These are phyloP conservation scores for Carex arenaria DNA, from an alignment of 202 grass and related monocot genomes.

Conservation along the genomic window DNA sequence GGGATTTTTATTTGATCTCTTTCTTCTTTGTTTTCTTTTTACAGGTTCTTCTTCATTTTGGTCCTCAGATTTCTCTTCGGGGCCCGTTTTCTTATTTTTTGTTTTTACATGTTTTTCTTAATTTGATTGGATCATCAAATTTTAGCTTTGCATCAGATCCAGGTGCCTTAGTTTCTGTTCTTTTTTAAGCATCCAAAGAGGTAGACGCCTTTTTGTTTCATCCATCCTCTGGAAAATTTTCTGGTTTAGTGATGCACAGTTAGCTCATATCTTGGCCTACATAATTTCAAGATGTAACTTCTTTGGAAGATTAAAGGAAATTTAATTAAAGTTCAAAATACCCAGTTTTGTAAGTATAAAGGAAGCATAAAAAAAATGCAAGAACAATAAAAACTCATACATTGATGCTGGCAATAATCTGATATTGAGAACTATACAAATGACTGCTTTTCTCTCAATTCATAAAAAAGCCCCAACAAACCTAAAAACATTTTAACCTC, in stretches of 20 bases:
- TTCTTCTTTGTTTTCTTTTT: constrained; percentile 29
- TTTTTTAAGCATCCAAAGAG: constrained; percentile 56
- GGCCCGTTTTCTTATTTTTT: constrained; percentile 9
- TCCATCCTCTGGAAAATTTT: neutral
- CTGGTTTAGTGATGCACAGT: neutral
- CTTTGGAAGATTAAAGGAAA: neutral
- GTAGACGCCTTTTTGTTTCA: constrained; percentile 44
- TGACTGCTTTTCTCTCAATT: neutral
- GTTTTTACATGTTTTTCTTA: constrained; percentile 24
- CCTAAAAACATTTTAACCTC: neutral
- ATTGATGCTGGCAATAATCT: neutral
- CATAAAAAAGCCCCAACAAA: neutral
- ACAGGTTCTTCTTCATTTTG: constrained; percentile 24
- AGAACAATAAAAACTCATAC: neutral
- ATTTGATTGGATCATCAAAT: constrained; percentile 17
- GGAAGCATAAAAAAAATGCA: neutral
- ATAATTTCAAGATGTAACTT: neutral
- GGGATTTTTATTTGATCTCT: constrained; percentile 14
- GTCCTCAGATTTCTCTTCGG: constrained; percentile 23
- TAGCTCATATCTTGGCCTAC: neutral
- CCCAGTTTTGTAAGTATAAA: neutral
- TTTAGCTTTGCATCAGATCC: neutral
- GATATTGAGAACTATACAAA: neutral
- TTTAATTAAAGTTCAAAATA: neutral
- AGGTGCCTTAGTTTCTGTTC: constrained; percentile 18